Evolutionary conservation across 2,329 filamentous ascomycete genomes (phyloP).

Genomic region (Alternaria incomplexa): DNA sequence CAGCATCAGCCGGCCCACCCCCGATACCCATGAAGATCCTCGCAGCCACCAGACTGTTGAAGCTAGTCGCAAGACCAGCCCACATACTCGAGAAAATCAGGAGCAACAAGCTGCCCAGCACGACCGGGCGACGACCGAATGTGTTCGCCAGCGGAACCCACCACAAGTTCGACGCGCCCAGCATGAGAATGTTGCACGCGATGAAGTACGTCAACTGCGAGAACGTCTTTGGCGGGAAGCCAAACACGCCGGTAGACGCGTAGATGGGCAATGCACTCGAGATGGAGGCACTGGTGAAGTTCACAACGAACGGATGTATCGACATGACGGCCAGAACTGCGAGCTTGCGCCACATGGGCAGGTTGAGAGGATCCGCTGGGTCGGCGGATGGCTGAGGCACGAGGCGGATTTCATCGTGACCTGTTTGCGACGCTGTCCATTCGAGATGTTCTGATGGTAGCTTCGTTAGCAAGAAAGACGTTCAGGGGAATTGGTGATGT

Average conservation of each 20-base stretch:
- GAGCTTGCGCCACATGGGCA: conserved; percentile 45
- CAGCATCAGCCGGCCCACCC: conserved; percentile 47
- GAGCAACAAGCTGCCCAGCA: conserved; percentile 45
- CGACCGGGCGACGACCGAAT: conserved; percentile 49
- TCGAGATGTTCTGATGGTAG: conserved; percentile 33
- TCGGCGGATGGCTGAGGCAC: conserved; percentile 49
- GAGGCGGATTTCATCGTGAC: conserved; percentile 45
- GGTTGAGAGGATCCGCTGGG: conserved; percentile 51
- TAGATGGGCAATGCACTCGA: conserved; percentile 47
- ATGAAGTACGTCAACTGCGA: conserved; percentile 45
- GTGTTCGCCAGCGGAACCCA: conserved; percentile 52
- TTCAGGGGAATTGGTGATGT: background rate
- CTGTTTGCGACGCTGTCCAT: conserved; percentile 38
- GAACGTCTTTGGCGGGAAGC: conserved; percentile 38
- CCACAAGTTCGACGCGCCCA: conserved; percentile 49
- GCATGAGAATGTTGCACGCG: conserved; percentile 48
- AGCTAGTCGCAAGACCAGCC: conserved; percentile 48
- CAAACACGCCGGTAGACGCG: conserved; percentile 39
- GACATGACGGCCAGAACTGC: conserved; percentile 47
- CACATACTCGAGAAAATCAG: conserved; percentile 47
- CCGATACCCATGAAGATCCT: conserved; percentile 49
- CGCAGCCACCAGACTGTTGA: conserved; percentile 46
- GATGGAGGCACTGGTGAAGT: conserved; percentile 46
- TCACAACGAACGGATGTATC: conserved; percentile 46
- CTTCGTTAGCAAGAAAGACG: background rate